phyloP scores from a whole-genome alignment of 108 stramenopile genomes.

The Schizochytrium sp. region DNA sequence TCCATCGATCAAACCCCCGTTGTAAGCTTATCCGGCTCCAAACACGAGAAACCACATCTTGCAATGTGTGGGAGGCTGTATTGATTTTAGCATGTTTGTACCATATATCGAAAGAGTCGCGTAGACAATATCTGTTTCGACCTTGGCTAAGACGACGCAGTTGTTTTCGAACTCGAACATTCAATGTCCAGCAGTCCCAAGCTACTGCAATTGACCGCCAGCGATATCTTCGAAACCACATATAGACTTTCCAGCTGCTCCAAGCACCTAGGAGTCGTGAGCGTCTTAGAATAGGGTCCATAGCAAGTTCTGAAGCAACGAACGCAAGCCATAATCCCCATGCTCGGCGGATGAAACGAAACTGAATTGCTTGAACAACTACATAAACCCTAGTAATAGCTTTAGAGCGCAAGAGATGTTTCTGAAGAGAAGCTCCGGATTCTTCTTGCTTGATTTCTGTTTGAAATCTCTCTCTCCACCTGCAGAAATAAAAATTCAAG shows the following conservation, averaged over 20 bases:
- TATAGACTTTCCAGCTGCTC: background rate
- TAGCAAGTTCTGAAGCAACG: no score
- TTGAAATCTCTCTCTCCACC: no score
- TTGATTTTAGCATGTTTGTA: background rate
- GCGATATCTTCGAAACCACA: background rate
- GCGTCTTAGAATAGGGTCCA: background rate
- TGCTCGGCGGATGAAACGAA: no score
- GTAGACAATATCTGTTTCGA: background rate
- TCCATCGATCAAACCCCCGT: conserved; percentile 13
- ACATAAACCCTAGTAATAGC: no score
- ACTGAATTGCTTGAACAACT: no score
- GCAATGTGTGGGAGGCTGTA: background rate
- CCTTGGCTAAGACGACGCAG: background rate
- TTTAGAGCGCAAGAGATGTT: no score
- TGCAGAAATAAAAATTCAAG: no score
- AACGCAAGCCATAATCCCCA: background rate
- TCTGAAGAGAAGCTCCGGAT: no score
- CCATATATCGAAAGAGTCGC: background rate
- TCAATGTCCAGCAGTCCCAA: background rate
- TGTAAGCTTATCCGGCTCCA: background rate
- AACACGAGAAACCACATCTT: background rate
- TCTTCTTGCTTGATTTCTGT: no score
- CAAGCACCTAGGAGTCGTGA: background rate
- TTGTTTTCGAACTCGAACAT: background rate
- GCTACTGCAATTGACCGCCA: background rate